A percentile compares a stretch with the other conserved stretches of the same genome.
These are phyloP conservation scores for Diaporthe vaccinii DNA, from an alignment of 2,329 filamentous ascomycete genomes.

Conservation along the genomic window DNA sequence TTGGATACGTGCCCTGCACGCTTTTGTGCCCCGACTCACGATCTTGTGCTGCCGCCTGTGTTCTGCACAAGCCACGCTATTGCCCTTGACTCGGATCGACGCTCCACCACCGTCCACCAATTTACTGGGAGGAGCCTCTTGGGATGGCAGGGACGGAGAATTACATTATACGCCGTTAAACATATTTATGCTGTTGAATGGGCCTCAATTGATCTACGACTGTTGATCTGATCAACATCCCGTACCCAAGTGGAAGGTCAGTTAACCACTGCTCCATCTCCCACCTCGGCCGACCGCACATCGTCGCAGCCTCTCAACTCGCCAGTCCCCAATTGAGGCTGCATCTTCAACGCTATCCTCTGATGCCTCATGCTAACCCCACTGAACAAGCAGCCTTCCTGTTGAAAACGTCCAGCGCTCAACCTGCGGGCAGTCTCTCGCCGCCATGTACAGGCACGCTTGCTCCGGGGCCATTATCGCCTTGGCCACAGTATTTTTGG, in stretches of 20 bases:
- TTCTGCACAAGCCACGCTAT: slow-evolving; percentile 10
- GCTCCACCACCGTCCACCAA: slow-evolving; percentile 28
- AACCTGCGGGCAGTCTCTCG: neutral
- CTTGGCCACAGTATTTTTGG: slow-evolving; percentile 43
- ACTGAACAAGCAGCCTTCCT: neutral
- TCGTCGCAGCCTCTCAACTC: slow-evolving; percentile 5
- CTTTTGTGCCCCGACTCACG: slow-evolving; percentile 7
- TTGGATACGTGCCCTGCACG: slow-evolving; percentile 17
- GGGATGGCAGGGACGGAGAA: slow-evolving; percentile 31
- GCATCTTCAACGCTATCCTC: neutral
- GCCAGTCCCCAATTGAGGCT: neutral
- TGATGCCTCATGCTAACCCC: slow-evolving; percentile 16
- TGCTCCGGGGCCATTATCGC: slow-evolving; percentile 40
- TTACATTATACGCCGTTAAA: slow-evolving; percentile 13
- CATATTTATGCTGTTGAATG: slow-evolving; percentile 34
- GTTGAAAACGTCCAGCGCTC: neutral
- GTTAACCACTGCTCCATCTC: slow-evolving; percentile 28
- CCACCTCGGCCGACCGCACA: slow-evolving; percentile 10
- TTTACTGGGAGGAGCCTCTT: slow-evolving; percentile 25
- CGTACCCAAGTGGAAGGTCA: slow-evolving; percentile 32
- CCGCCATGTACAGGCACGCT: slow-evolving; percentile 30
- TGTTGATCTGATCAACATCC: slow-evolving; percentile 35
- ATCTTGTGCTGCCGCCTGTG: slow-evolving; percentile 3
- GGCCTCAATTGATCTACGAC: slow-evolving; percentile 34
- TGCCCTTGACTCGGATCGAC: slow-evolving; percentile 29